Evolutionary conservation across 371 early-diverging fungal species (phyloP), one percentile per base, ranked within the genome.

Genomic region (Mucor saturninus): DNA sequence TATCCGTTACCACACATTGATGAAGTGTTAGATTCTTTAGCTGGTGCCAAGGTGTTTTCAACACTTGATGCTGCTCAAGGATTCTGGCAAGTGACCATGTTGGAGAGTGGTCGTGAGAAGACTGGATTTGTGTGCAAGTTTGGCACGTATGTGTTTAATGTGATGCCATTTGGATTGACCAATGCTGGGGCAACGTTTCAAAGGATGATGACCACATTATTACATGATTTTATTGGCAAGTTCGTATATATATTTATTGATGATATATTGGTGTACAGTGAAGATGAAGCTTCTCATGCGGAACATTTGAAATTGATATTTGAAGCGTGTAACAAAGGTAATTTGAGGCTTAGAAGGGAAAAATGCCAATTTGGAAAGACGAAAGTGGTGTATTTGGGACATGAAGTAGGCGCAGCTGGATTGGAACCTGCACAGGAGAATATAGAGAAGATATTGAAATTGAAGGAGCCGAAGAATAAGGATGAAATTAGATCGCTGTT

Each of bases 141-240:
- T n/a, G 84, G 85, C 0, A 62, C 64, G 0, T 89, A 62, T 62
- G 73, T 83, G 51, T 85, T 65, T 54, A n/a, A 57, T 8, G 81
- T 82, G 0, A 77, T 87, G 78, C 82, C 87, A 0, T 84, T 88
- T 66, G 84, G 81, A 1, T 61, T 81, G 21, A 63, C 56, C 0
- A 79, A 75, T 49, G 45, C 13, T 5, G 5, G 13, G 0, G 64
- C 68, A 8, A 71, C 75, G 0, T 87, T 86, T 53, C 81, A 79
- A 48, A n/a, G 56, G 0, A 26, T 66, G 10, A 81, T 88, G 74
- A 74, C 74, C 11, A 38, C 29, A 5, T 10, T 61, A 3, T n/a
- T 71, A 5, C 51, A 32, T 3, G 31, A 15, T 9, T 65, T 55
- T 40, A 40, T 71, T 3, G 71, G 73, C 2, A 52, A 54, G 5